Base-by-base conservation (phyloP, 2,329 filamentous ascomycete species). In the Whalleya microplaca region DNA sequence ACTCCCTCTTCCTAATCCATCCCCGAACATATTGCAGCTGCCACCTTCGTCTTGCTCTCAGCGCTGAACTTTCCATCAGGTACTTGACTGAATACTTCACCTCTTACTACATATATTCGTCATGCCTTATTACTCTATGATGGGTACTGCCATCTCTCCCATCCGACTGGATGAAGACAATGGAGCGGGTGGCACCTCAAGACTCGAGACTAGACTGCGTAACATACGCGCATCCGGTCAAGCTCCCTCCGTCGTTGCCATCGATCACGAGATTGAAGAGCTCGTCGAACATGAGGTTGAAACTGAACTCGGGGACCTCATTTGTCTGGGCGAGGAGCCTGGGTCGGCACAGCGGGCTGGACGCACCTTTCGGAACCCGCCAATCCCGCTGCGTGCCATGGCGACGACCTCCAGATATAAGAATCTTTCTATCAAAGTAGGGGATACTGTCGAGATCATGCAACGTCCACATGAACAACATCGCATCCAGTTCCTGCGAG, bases 401-500 rank as follows among this genome's bases (percentile, higher is more conserved):
- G 3, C 3, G 10, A 37, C 32, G 10, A 3, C 7, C 3, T 37
- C 6, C 32, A 12, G 32, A 37, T 37, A 3, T 3, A 5, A 12
- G 3, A 12, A 21, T 23, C 29, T 43, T 14, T 48, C 10, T 2
- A 55, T 64, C 1, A 56, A 53, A 21, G 10, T 5, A 21, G 58
- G 56, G 8, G 52, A 42, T 1, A 42, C 61, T 7, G 58, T 63
- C 3, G 56, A 64, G 21, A 58, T 64, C 5, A 48, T 29, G 40
- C 45, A 14, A 19, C 27, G 54, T 3, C 21, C 43, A 9, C 14
- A 2, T 10, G 18, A 55, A 1, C 21, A 55, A 4, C 44, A 47
- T 16, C 20, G 14, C 6, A 58, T 59, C 56, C 45, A 63, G 18
- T 67, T 67, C 42, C 29, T 67, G 6, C 21, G 43, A 1, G 56